Percentiles rank a stretch among this genome's conserved stretches.
These are phyloP conservation scores for Nicotiana noctiflora DNA, from an alignment of 257 asterid genomes.

Conservation along the genomic window DNA sequence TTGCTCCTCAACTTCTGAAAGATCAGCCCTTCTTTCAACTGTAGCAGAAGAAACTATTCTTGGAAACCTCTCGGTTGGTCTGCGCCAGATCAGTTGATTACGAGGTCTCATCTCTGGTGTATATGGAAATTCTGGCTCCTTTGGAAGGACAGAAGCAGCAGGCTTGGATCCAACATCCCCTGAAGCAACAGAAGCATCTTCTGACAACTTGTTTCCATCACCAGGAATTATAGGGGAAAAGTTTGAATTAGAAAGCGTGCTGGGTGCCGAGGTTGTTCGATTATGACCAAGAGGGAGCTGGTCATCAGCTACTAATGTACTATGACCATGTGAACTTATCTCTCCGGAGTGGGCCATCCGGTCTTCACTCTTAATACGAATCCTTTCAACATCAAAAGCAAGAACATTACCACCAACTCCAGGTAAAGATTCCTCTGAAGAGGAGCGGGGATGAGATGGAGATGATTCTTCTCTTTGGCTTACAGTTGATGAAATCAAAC, in stretches of 20 bases:
- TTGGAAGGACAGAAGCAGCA: conserved; percentile 34
- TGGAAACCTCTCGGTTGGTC: conserved; percentile 58
- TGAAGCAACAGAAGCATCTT: conserved; percentile 46
- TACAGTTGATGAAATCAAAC: conserved; percentile 31
- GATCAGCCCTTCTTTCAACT: conserved; percentile 61
- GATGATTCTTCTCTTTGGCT: conserved; percentile 31
- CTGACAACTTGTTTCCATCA: conserved; percentile 46
- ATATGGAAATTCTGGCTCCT: conserved; percentile 44
- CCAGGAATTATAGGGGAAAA: conserved; percentile 46
- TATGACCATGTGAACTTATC: conserved; percentile 33
- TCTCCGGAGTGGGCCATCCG: conserved; percentile 56
- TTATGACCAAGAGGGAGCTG: conserved; percentile 37
- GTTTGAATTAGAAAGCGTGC: conserved; percentile 47
- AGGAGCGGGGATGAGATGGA: conserved; percentile 50
- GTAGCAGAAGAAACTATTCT: conserved; percentile 54
- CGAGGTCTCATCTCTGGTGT: conserved; percentile 53
- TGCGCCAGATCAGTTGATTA: conserved; percentile 57
- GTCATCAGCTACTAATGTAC: conserved; percentile 32
- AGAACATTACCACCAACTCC: conserved; percentile 41
- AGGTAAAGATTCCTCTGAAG: conserved; percentile 48
- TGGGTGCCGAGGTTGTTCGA: conserved; percentile 52
- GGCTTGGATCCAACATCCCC: conserved; percentile 55
- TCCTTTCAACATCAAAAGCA: conserved; percentile 36
- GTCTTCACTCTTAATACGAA: conserved; percentile 45
- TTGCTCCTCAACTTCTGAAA: conserved; percentile 56